A percentile compares a stretch with the other conserved stretches of the same genome.
These are phyloP conservation scores for Apium graveolens DNA, from an alignment of 129 eudicot genomes.

Conservation along the genomic window DNA sequence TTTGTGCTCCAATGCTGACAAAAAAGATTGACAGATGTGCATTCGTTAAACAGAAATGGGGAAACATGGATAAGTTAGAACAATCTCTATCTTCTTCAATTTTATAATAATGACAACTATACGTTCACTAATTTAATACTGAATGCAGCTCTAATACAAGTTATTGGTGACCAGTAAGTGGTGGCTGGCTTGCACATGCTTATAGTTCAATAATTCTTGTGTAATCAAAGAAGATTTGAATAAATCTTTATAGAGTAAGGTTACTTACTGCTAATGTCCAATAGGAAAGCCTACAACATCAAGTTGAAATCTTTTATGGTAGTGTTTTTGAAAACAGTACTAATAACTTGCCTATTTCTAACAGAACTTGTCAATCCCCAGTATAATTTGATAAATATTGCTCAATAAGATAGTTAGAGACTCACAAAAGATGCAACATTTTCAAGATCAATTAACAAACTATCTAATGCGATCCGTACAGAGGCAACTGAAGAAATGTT, in stretches of 20 bases:
- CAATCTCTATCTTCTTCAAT: background rate
- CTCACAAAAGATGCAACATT: background rate
- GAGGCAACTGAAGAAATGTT: background rate
- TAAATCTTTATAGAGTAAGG: background rate
- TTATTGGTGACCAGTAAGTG: background rate
- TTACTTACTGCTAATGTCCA: background rate
- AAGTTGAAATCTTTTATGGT: background rate
- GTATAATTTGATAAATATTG: background rate
- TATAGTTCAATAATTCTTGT: background rate
- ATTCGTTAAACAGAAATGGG: background rate
- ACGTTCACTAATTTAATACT: background rate
- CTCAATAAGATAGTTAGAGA: background rate
- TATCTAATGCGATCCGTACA: background rate
- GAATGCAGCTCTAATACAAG: background rate
- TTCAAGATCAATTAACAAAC: background rate
- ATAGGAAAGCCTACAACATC: background rate
- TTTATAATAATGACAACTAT: background rate
- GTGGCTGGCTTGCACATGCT: constrained; percentile 6
- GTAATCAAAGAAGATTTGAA: background rate
- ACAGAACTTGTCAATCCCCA: background rate
- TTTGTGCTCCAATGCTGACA: constrained; percentile 29
- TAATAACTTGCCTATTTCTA: background rate
- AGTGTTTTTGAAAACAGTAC: background rate
- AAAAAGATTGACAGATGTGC: background rate
- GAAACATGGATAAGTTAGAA: background rate